These are phyloP conservation scores for Aureobasidium subglaciale DNA, from an alignment of 2,329 filamentous ascomycete species.

Conservation along the genomic window DNA sequence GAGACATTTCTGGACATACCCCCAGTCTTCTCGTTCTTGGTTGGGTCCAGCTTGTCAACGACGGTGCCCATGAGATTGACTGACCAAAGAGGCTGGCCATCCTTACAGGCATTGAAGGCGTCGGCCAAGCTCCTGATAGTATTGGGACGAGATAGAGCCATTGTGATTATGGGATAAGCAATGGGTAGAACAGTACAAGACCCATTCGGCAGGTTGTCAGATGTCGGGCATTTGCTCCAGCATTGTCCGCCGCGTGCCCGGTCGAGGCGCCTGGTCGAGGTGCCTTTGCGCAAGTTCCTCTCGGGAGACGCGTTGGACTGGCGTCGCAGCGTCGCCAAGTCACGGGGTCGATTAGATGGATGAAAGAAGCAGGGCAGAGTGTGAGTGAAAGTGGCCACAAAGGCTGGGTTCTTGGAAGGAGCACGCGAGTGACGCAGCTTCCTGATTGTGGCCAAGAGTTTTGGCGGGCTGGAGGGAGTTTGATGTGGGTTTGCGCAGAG, in stretches of 20 bases:
- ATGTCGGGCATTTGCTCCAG: no score
- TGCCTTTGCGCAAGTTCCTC: neutral
- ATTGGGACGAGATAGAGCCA: conserved; percentile 14
- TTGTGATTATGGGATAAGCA: neutral
- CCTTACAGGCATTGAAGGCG: conserved; percentile 15
- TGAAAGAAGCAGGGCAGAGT: neutral
- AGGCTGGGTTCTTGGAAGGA: neutral
- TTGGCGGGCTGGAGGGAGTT: neutral
- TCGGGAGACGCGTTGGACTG: neutral
- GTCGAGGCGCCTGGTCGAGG: no score
- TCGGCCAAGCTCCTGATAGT: neutral
- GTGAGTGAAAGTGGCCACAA: neutral
- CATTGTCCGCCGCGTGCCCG: no score
- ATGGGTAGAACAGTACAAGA: neutral
- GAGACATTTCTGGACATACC: conserved; percentile 35
- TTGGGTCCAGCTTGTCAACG: conserved; percentile 51
- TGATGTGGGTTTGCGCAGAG: conserved; percentile 10
- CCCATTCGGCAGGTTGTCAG: neutral
- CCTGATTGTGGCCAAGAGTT: neutral
- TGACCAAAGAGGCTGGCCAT: neutral
- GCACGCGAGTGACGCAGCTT: neutral
- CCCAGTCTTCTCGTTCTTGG: conserved; percentile 43
- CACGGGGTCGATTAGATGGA: neutral
- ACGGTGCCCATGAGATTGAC: conserved; percentile 65
- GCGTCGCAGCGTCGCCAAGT: neutral